Evolutionary conservation across 768 basidiomycete genomes (phyloP).

Genomic region (Pisolithus marmoratus): DNA sequence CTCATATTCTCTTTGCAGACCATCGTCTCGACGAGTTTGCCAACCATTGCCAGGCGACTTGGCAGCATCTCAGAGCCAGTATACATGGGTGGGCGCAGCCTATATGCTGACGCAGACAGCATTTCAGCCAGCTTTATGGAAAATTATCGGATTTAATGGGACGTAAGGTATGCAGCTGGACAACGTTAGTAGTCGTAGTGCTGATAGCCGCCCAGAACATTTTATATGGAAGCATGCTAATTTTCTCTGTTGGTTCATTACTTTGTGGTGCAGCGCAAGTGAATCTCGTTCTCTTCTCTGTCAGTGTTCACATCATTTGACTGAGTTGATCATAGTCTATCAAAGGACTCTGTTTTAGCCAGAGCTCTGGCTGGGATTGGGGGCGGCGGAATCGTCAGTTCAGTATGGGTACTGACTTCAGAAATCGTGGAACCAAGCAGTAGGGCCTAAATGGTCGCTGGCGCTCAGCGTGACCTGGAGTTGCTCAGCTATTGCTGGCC

Average conservation of each 20-base stretch:
- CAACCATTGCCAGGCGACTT: slow-evolving; percentile 74
- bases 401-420: slow-evolving; percentile 83
- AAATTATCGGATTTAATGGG: slow-evolving; percentile 75
- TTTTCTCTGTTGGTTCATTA: slow-evolving; percentile 75
- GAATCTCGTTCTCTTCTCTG: slow-evolving; percentile 10
- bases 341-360: slow-evolving; percentile 60
- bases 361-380: slow-evolving; percentile 69
- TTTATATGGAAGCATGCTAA: slow-evolving; percentile 64
- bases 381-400: slow-evolving; percentile 81
- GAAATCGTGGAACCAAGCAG: slow-evolving; percentile 70
- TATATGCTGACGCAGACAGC: slow-evolving; percentile 87
- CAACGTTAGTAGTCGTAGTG: neutral
- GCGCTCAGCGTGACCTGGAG: slow-evolving; percentile 83
- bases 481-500: slow-evolving; percentile 79
- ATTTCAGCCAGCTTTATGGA: slow-evolving; percentile 78
- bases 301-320: slow-evolving; percentile 12
- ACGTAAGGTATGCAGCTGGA: slow-evolving; percentile 51
- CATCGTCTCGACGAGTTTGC: slow-evolving; percentile 79
- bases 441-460: slow-evolving; percentile 80
- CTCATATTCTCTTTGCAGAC: slow-evolving; percentile 31
- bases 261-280: slow-evolving; percentile 75
- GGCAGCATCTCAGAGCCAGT: slow-evolving; percentile 60
- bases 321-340: slow-evolving; percentile 28
- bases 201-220: slow-evolving; percentile 41
- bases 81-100: slow-evolving; percentile 81